Evolutionary conservation across 129 eudicot species (phyloP), one percentile per base, ranked within the genome.

Genomic region (Kitagawia praeruptora): DNA sequence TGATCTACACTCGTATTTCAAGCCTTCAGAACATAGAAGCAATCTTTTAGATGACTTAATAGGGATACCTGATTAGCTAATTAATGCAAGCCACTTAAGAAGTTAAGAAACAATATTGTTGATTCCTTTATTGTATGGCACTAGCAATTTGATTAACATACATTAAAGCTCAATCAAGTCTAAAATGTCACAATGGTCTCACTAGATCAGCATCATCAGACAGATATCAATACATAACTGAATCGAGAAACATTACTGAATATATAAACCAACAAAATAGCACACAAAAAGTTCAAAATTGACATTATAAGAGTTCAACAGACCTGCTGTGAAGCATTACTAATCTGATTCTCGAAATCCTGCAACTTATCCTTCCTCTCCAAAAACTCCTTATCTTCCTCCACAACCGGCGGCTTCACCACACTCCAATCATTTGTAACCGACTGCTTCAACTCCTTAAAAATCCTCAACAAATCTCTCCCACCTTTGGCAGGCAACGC

Each of bases 381-480:
- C 84, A 96, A 42, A 80, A 92, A 96, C 82, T 87, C 95, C 81
- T 89, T 90, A 88, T 96, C 99, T 80, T 92, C 97, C 83, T 96
- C 99, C 25, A 90, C 87, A 25, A 90, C 82, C 0, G 89, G 78
- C 2, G 97, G 96, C 87, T 85, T 96, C 4, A 83, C 41, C 31
- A 80, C 92, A 11, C 96, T 90, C 96, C 97, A 92, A 82, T 92
- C 99, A 76, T 92, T 87, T 1, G 86, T 76, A 47, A 96, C 94
- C 9, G 96, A 88, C 82, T 95, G 99, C 86, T 88, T 95, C 89
- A 95, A 83, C 90, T 95, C 99, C 89, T 84, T 95, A 67, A 95
- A 90, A n/a, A 92, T 54, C 86, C 97, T 85, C 87, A 95, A 81
- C 84, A 92, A 86, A 84, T 95, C 97, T 85, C 92, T 85, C 77